Evolutionary conservation across 805 yeast species (phyloP).

Genomic region (Saitoella complicata): DNA sequence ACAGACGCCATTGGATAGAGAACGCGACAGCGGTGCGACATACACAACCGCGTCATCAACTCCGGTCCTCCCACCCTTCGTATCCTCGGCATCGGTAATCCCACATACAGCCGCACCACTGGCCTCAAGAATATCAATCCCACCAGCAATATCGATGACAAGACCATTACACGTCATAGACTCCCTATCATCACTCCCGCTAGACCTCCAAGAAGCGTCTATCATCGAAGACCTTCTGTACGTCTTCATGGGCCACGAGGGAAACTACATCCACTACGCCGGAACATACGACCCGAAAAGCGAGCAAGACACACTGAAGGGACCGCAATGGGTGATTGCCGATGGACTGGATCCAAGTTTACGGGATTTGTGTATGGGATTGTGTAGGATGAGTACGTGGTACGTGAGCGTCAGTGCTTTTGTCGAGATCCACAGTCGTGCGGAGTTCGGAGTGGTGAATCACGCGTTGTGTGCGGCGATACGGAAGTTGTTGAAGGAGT

Average conservation of each 20-base stretch:
- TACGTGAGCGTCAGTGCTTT: constrained; percentile 44
- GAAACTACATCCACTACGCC: constrained; percentile 54
- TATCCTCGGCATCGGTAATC: too few species aligned
- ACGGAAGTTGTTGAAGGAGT: constrained; percentile 26
- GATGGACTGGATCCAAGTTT: constrained; percentile 58
- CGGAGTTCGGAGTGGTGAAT: constrained; percentile 49
- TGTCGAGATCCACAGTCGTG: constrained; percentile 39
- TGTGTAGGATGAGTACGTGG: constrained; percentile 47
- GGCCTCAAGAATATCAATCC: too few species aligned
- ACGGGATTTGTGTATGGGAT: constrained; percentile 47
- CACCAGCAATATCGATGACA: too few species aligned
- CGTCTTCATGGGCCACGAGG: constrained; percentile 49
- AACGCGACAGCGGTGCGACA: too few species aligned
- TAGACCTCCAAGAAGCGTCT: constrained; percentile 52
- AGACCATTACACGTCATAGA: constrained; percentile 7
- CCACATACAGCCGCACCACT: too few species aligned
- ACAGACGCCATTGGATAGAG: too few species aligned
- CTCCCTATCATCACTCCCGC: constrained; percentile 16
- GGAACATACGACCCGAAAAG: constrained; percentile 38
- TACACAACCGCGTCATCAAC: too few species aligned
- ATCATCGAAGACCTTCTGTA: constrained; percentile 53
- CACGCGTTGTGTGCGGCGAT: constrained; percentile 58
- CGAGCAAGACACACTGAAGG: constrained; percentile 31
- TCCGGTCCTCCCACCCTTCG: too few species aligned
- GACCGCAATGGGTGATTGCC: constrained; percentile 64